Evolutionary conservation across 176 grass and related monocot species (phyloP).

Genomic region (Cenchrus purpureus): DNA sequence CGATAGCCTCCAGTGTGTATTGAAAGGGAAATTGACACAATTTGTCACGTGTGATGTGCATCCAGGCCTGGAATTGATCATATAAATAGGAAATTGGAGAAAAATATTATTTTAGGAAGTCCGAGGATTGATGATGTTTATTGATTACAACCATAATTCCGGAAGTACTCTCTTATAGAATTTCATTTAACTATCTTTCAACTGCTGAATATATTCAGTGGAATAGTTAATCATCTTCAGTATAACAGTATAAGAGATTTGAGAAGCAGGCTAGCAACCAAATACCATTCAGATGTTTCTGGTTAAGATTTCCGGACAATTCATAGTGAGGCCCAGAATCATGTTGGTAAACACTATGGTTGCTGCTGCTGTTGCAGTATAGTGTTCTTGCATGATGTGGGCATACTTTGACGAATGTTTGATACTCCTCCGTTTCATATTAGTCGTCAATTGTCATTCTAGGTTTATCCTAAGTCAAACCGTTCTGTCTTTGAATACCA

Average conservation of each 20-base stretch:
- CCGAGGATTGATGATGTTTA: neutral
- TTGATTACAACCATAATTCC: neutral
- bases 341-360: neutral
- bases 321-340: neutral
- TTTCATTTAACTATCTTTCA: neutral
- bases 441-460: too few species aligned
- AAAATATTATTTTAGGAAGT: neutral
- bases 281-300: neutral
- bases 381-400: constrained; percentile 25
- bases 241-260: neutral
- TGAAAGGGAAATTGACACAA: neutral
- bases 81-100: neutral
- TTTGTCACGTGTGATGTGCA: neutral
- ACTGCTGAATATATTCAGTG: neutral
- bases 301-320: neutral
- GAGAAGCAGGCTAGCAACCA: neutral
- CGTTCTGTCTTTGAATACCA: too few species aligned
- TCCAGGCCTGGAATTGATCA: neutral
- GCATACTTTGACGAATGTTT: neutral
- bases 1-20: neutral
- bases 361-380: neutral
- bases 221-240: neutral
- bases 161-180: neutral
- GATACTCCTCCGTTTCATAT: neutral
- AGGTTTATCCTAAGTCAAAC: too few species aligned